Percentiles rank a stretch among this genome's conserved stretches.
These are phyloP conservation scores for Brettanomyces naardenensis DNA, from an alignment of 805 yeast species.

Conservation along the genomic window DNA sequence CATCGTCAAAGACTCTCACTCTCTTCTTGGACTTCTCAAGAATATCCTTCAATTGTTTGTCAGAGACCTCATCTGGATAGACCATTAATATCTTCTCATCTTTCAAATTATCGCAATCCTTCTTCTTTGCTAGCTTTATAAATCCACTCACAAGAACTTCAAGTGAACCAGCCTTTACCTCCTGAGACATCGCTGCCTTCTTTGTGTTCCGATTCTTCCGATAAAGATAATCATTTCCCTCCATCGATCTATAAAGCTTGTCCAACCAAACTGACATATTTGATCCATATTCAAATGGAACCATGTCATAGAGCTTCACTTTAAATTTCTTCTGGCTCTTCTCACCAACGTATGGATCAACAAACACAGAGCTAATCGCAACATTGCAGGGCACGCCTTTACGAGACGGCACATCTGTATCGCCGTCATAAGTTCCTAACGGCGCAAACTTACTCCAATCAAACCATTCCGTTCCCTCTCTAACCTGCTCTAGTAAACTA, in stretches of 20 bases:
- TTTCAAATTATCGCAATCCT: conserved; percentile 1
- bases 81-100: conserved; percentile 16
- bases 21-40: conserved; percentile 7
- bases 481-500: conserved; percentile 42
- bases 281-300: conserved; percentile 17
- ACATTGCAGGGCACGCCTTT: conserved; percentile 17
- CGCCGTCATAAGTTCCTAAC: conserved; percentile 19
- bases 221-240: conserved; percentile 17
- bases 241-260: conserved; percentile 12
- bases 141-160: conserved; percentile 19
- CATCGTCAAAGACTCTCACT: conserved; percentile 9
- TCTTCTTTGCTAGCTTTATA: conserved; percentile 14
- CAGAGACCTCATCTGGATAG: conserved; percentile 23
- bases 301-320: conserved; percentile 19
- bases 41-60: neutral
- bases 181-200: conserved; percentile 10
- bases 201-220: conserved; percentile 18
- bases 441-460: conserved; percentile 25
- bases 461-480: conserved; percentile 42
- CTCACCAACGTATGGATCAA: conserved; percentile 12
- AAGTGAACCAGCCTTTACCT: conserved; percentile 15
- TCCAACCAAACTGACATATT: conserved; percentile 14
- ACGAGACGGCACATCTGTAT: conserved; percentile 14
- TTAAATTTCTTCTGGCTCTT: conserved; percentile 11
- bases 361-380: conserved; percentile 17